These are phyloP conservation scores for Xylariaceae sp. DNA, from an alignment of 2,329 filamentous ascomycete species.

Conservation along the genomic window DNA sequence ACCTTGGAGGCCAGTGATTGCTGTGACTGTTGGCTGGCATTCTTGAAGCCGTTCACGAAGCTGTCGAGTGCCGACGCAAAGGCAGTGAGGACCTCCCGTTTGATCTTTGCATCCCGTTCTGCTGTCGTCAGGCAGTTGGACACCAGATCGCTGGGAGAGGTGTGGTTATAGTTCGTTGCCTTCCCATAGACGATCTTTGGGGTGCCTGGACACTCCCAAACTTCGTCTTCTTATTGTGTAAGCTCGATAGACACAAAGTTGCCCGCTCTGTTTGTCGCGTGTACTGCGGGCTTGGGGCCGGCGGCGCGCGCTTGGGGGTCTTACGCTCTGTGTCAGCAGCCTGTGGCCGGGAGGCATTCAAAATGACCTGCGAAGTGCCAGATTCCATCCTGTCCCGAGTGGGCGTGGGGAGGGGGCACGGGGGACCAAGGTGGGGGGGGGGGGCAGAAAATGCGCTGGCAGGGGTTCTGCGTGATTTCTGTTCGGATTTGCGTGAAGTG, in stretches of 20 bases:
- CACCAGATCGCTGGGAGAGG: neutral
- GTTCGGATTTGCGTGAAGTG: no score
- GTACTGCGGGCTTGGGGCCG: neutral
- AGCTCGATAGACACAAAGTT: neutral
- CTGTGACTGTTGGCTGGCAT: neutral
- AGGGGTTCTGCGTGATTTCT: no score
- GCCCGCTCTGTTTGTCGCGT: neutral
- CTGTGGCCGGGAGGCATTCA: neutral
- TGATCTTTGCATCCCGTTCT: neutral
- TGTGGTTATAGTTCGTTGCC: neutral
- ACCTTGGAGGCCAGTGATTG: neutral
- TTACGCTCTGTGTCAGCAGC: neutral
- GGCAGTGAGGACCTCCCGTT: neutral
- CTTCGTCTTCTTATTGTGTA: neutral
- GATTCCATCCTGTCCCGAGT: neutral
- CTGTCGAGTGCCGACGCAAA: neutral
- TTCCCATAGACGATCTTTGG: neutral
- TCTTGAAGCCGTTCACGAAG: neutral
- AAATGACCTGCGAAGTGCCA: neutral
- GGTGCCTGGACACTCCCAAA: neutral
- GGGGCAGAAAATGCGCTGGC: neutral
- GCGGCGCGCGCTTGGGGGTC: neutral
- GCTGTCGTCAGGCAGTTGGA: neutral
- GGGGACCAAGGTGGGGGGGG: neutral
- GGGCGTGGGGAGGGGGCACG: neutral